Percentiles rank a stretch among this genome's conserved stretches.
Conservation (phyloP, 2,329 filamentous ascomycete species). For the Beauveria varroae region DNA sequence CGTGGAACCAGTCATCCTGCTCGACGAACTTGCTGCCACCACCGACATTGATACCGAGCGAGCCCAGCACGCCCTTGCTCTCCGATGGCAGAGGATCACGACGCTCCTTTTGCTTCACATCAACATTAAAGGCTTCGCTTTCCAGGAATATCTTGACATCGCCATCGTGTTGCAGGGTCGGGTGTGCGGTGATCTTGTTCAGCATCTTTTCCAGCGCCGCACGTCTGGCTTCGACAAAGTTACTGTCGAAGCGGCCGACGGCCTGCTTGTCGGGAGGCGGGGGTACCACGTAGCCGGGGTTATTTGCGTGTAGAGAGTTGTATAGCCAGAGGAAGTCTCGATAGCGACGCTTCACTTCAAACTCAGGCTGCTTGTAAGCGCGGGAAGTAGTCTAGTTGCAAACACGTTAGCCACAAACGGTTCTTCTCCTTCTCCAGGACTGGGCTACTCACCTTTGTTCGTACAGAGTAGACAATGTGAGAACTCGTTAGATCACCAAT, state of each 20-base stretch:
- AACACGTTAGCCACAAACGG: conserved; percentile 12
- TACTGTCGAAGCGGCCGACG: conserved; percentile 88
- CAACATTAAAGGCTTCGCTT: conserved; percentile 90
- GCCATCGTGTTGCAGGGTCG: conserved; percentile 82
- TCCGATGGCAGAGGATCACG: conserved; percentile 79
- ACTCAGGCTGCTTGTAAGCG: conserved; percentile 86
- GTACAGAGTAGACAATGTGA: conserved; percentile 94
- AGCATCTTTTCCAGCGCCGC: conserved; percentile 95
- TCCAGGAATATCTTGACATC: conserved; percentile 96
- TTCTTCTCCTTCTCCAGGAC: not conserved
- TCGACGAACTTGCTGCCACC: conserved; percentile 85
- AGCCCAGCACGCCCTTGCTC: conserved; percentile 88
- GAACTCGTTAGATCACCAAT: conserved; percentile 94
- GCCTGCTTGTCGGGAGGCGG: conserved; percentile 97
- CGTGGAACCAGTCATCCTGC: conserved; percentile 99
- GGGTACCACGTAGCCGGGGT: conserved; percentile 88
- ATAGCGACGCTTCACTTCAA: conserved; percentile 88
- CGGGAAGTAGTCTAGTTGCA: conserved; percentile 75
- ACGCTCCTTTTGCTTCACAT: conserved; percentile 96
- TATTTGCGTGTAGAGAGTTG: conserved; percentile 87
- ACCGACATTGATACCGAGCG: conserved; percentile 71
- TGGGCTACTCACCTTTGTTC: conserved; percentile 64
- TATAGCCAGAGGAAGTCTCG: conserved; percentile 98
- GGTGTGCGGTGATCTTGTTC: conserved; percentile 88
- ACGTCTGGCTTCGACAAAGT: conserved; percentile 89